Base-by-base conservation (phyloP, 1,284 basidiomycete genomes). In the Puccinia horiana region DNA sequence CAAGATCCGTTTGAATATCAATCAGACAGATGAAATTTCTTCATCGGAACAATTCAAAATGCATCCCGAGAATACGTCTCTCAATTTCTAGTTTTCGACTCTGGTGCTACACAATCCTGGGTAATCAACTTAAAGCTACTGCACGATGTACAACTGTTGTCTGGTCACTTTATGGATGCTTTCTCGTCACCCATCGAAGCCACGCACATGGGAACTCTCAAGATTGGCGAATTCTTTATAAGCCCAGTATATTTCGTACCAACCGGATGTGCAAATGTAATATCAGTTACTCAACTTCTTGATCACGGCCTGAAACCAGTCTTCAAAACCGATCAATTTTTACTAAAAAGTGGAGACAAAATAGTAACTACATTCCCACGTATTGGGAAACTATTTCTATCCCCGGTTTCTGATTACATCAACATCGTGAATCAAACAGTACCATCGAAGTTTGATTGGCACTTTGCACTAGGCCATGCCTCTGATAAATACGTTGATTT, bases 221-320 rank as follows among this genome's bases (percentile, higher is more conserved):
- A 73, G 14, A 49, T 73, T 32, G 49, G 49, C 4, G 44, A 49
- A 16, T 49, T 6, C 52, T n/a, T 23, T 35, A 42, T 67, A 1
- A 67, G 23, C 20, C 44, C 70, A 29, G 70, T 73, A 5, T 73
- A 73, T 37, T 29, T 23, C n/a, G 70, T 73, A 32, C 70, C 70
- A 49, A 49, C 3, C 23, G 70, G 70, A 49, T 54, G 47, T 35
- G 70, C n/a, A 1, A 73, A 73, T 52, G 9, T 73, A 18, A 1
- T 73, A 14, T 73, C 70, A 2, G 70, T 20, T 20, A 32, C 70
- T 52, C 70, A 73, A 52, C n/a, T 73, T 1, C 14, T 49, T 23
- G 44, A 73, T 49, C 70, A 73, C 42, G 70, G 70, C 2, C 26
- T 73, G 9, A 73, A 73, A 54, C 49, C 49, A 18, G 8, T 18